Percentiles rank a stretch among this genome's conserved stretches.
Evolutionary conservation across 2,329 filamentous ascomycete species (phyloP).

Genomic region (Aphanocladium album): DNA sequence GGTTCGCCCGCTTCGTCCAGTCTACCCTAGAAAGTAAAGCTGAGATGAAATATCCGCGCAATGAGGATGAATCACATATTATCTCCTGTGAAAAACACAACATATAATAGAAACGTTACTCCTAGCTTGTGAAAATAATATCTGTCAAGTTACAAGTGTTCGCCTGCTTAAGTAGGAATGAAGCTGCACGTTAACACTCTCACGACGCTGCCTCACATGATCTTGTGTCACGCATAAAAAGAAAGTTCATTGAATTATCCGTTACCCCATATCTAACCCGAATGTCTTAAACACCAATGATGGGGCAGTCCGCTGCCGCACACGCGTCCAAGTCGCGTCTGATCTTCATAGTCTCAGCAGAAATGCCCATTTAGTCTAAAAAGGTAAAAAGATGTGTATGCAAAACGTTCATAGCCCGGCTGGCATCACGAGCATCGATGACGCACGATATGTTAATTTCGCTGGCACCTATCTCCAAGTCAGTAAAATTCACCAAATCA

Average conservation of each 20-base stretch:
- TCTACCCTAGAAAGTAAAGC: too few relatives aligned
- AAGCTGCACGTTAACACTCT: too few relatives aligned
- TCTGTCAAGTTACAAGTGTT: too few relatives aligned
- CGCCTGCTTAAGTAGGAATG: too few relatives aligned
- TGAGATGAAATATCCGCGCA: too few relatives aligned
- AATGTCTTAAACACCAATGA: background rate
- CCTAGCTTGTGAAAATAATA: too few relatives aligned
- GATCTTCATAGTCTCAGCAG: background rate
- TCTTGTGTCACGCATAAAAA: background rate
- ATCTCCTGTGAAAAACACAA: too few relatives aligned
- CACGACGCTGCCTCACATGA: background rate
- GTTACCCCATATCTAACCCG: background rate
- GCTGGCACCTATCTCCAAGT: slow-evolving; percentile 64
- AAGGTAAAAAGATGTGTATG: slow-evolving; percentile 98
- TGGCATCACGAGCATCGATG: slow-evolving; percentile 85
- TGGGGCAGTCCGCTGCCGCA: background rate
- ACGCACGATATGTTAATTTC: slow-evolving; percentile 99
- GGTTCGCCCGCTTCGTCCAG: too few relatives aligned
- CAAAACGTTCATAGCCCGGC: slow-evolving; percentile 89
- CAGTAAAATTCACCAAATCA: background rate
- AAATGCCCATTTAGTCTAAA: slow-evolving; percentile 55
- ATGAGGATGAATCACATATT: too few relatives aligned
- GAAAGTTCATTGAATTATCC: background rate
- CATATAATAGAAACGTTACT: too few relatives aligned
- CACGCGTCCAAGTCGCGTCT: background rate